Conservation (phyloP, 192 early-diverging fungal species). For the Backusella parvicylindrica region DNA sequence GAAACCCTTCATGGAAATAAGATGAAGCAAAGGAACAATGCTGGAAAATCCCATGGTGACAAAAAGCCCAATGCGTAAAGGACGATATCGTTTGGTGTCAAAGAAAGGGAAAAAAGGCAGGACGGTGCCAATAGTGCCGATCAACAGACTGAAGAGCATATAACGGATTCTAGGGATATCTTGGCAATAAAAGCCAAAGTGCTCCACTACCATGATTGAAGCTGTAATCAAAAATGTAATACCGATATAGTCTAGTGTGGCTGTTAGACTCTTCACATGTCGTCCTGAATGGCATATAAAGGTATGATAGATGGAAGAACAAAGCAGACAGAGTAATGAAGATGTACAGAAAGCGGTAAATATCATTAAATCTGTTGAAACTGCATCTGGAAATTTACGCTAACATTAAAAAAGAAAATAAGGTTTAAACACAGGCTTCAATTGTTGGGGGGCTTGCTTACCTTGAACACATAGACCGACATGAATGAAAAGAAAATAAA, state of each 20-base stretch:
- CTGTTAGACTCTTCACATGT: conserved; percentile 45
- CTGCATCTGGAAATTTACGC: conserved; percentile 21
- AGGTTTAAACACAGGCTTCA: not conserved
- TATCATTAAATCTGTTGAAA: conserved; percentile 35
- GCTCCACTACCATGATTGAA: conserved; percentile 49
- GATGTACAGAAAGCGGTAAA: conserved; percentile 49
- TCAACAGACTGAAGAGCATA: conserved; percentile 39
- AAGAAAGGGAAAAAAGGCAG: conserved; percentile 49
- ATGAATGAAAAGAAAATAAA: conserved; percentile 12
- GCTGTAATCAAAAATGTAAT: conserved; percentile 57
- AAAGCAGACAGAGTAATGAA: conserved; percentile 49
- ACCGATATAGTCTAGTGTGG: conserved; percentile 56
- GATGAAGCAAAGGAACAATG: conserved; percentile 43
- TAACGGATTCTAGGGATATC: conserved; percentile 35
- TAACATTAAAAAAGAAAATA: not conserved
- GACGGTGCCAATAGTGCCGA: conserved; percentile 43
- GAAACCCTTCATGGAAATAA: conserved; percentile 39
- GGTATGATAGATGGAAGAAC: conserved; percentile 55
- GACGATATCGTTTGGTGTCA: conserved; percentile 45
- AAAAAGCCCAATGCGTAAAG: conserved; percentile 48
- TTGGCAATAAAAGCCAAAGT: conserved; percentile 54
- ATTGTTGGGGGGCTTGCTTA: conserved; percentile 6
- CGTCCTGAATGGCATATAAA: conserved; percentile 52
- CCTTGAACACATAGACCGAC: conserved; percentile 9
- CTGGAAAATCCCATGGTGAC: conserved; percentile 46